These are phyloP conservation scores for Vitis hybrid DNA, from an alignment of 177 flowering plant species.

Conservation along the genomic window DNA sequence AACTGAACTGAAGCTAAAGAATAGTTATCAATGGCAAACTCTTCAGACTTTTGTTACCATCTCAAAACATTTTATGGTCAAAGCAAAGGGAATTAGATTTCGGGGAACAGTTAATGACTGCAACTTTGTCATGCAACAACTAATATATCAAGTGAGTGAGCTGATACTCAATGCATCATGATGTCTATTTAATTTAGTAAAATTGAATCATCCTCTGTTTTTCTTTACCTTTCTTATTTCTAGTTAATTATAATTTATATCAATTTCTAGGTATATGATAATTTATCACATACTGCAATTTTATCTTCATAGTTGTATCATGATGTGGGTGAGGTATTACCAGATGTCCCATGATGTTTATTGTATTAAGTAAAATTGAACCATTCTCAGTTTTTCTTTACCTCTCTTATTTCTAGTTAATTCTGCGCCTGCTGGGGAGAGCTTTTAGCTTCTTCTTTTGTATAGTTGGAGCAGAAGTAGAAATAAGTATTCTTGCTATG, in stretches of 20 bases:
- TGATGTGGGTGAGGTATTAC: too few relatives aligned
- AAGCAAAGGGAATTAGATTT: conserved; percentile 72
- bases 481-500: too few relatives aligned
- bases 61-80: conserved; percentile 61
- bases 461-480: too few relatives aligned
- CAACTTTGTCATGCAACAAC: conserved; percentile 58
- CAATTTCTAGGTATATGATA: too few relatives aligned
- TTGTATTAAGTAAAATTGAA: too few relatives aligned
- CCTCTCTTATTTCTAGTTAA: too few relatives aligned
- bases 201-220: neutral
- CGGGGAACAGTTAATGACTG: conserved; percentile 64
- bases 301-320: too few relatives aligned
- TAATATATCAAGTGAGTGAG: conserved; percentile 59
- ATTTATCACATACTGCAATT: too few relatives aligned
- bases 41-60: conserved; percentile 84
- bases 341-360: too few relatives aligned
- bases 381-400: too few relatives aligned
- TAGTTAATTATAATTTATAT: neutral
- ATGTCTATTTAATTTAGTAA: neutral
- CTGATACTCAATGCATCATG: neutral
- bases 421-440: too few relatives aligned
- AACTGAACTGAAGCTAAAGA: conserved; percentile 67
- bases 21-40: conserved; percentile 74
- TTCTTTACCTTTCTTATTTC: neutral
- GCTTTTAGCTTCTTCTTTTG: too few relatives aligned